Percentiles rank a stretch among this genome's conserved stretches.
phyloP scores from a whole-genome alignment of 2,329 filamentous ascomycete genomes.

The Tolypocladium capitatum region DNA sequence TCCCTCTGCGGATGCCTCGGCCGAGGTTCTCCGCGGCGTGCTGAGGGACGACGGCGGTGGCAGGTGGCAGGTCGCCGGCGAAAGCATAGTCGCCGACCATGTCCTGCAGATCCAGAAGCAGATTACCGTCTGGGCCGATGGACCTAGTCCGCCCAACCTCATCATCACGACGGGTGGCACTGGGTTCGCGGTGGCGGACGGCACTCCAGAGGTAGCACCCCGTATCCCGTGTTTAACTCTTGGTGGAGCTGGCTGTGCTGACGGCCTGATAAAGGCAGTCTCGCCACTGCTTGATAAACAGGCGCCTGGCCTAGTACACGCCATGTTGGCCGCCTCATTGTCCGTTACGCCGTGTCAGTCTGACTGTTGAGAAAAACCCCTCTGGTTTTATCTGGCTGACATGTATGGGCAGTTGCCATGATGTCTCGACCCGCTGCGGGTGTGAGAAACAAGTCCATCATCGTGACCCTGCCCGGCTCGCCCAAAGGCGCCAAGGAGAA shows the following conservation, averaged over 20 bases:
- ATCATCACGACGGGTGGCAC: constrained; percentile 87
- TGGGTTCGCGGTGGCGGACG: constrained; percentile 74
- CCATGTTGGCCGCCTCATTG: constrained; percentile 78
- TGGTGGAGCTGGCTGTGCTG: background rate
- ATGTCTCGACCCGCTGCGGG: constrained; percentile 94
- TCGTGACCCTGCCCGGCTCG: constrained; percentile 84
- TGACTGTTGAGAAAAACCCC: background rate
- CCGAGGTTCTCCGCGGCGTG: constrained; percentile 51
- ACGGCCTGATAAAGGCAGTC: constrained; percentile 46
- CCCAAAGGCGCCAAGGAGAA: constrained; percentile 95
- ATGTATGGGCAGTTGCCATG: constrained; percentile 56
- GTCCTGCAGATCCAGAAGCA: constrained; percentile 60
- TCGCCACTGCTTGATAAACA: constrained; percentile 66
- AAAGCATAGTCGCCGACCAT: constrained; percentile 69
- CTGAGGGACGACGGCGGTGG: constrained; percentile 53
- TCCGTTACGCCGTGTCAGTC: constrained; percentile 76
- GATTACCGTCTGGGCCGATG: constrained; percentile 62
- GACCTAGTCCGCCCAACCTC: constrained; percentile 50
- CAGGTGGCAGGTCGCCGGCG: constrained; percentile 57
- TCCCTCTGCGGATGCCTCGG: constrained; percentile 64
- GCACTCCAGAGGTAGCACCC: constrained; percentile 67
- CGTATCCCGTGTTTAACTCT: no score
- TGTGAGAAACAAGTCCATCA: constrained; percentile 65
- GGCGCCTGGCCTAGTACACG: constrained; percentile 85
- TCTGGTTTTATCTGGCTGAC: background rate